Percentiles rank a stretch among this genome's conserved stretches.
These are phyloP conservation scores for Diaporthe sp. DNA, from an alignment of 2,329 filamentous ascomycete species.

Conservation along the genomic window DNA sequence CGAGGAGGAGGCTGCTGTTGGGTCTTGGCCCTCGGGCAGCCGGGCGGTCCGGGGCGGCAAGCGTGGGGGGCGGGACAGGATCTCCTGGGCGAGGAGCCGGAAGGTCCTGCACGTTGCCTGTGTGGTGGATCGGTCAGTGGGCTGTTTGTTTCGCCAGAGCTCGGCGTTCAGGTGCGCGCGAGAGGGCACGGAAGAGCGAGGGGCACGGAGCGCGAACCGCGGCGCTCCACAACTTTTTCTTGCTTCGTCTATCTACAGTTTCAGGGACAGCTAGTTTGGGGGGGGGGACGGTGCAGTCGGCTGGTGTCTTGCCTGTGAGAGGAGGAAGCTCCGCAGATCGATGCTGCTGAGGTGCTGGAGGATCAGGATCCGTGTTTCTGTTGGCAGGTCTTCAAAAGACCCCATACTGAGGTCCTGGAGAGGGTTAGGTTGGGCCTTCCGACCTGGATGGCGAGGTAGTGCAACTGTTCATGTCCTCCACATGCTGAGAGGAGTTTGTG, in stretches of 20 bases:
- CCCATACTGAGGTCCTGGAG: not conserved
- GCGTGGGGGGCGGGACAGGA: not conserved
- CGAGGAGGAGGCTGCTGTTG: not conserved
- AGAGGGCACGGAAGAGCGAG: not conserved
- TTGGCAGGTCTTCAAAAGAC: not conserved
- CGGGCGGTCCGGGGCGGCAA: not conserved
- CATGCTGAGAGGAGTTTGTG: no score
- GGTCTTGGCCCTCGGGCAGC: not conserved
- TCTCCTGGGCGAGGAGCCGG: not conserved
- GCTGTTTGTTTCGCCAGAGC: no score
- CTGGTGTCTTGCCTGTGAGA: conserved; percentile 1
- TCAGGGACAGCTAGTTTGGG: not conserved
- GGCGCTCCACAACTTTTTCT: no score
- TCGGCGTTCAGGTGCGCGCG: not conserved
- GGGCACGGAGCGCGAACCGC: not conserved
- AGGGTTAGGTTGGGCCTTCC: not conserved
- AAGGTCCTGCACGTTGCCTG: conserved; percentile 9
- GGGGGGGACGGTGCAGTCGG: no score
- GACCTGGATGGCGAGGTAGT: not conserved
- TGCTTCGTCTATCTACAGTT: no score
- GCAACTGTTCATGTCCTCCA: not conserved
- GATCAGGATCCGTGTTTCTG: not conserved
- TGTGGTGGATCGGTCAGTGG: not conserved
- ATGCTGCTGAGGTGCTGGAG: conserved; percentile 25
- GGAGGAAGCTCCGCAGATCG: conserved; percentile 19